A percentile compares a stretch with the other conserved stretches of the same genome.
Evolutionary conservation across 495 filamentous ascomycete genomes (phyloP).

Genomic region (Xylaria venustula): DNA sequence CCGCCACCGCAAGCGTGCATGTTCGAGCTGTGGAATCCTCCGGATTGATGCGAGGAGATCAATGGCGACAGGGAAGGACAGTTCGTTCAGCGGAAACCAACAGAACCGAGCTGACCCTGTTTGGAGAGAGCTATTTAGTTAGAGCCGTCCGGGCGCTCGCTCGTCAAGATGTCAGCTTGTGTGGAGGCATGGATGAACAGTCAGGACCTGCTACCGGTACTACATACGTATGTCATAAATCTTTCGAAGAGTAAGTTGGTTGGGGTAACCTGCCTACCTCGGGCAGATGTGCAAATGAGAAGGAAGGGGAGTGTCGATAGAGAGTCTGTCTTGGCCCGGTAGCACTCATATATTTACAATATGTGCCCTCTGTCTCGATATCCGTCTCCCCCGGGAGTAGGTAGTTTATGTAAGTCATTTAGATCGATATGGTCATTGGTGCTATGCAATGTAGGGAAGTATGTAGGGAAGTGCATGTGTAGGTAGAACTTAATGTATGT

Average conservation of each 20-base stretch:
- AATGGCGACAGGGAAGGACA: not conserved
- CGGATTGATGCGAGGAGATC: not conserved
- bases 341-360: too few species aligned
- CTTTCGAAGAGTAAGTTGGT: not conserved
- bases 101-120: not conserved
- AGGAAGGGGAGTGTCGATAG: constrained; percentile 1
- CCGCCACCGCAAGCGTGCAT: not conserved
- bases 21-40: not conserved
- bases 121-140: not conserved
- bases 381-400: too few species aligned
- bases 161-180: not conserved
- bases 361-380: too few species aligned
- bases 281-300: not conserved
- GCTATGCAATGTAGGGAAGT: too few species aligned
- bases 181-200: not conserved
- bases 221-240: not conserved
- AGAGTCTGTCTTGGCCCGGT: constrained; percentile 3
- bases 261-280: constrained; percentile 6
- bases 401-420: too few species aligned
- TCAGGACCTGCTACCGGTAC: not conserved
- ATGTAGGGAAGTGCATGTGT: too few species aligned
- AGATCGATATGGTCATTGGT: too few species aligned
- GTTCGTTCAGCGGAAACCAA: not conserved
- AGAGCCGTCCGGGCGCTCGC: not conserved
- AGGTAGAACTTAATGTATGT: too few species aligned